phyloP scores from a whole-genome alignment of 176 grass and related monocot genomes.

The Phragmites australis region DNA sequence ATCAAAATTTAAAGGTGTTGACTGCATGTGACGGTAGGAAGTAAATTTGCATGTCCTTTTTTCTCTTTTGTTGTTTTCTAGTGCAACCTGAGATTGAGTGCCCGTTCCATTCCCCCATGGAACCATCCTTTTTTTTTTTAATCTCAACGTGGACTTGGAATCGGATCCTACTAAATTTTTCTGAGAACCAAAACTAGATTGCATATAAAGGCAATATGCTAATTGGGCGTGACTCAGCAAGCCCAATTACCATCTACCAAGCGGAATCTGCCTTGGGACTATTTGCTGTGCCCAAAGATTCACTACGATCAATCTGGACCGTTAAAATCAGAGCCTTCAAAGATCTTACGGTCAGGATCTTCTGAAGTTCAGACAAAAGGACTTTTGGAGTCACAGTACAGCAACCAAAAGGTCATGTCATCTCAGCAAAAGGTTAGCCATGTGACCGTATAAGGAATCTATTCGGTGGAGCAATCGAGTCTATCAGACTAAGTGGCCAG shows the following conservation, averaged over 20 bases:
- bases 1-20: too few species aligned
- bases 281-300: not conserved
- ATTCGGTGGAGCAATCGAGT: constrained; percentile 32
- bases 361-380: not conserved
- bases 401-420: constrained; percentile 21
- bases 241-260: not conserved
- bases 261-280: constrained; percentile 11
- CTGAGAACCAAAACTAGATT: constrained; percentile 16
- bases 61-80: constrained; percentile 18
- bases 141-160: constrained; percentile 45
- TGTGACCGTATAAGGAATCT: constrained; percentile 32
- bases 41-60: not conserved
- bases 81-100: constrained; percentile 36
- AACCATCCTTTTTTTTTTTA: constrained; percentile 41
- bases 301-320: not conserved
- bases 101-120: constrained; percentile 24
- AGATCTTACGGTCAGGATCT: not conserved
- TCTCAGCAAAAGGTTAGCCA: not conserved
- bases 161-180: constrained; percentile 46
- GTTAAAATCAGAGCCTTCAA: not conserved
- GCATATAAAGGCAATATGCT: constrained; percentile 37
- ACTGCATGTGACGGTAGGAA: too few species aligned
- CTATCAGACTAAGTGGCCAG: not conserved
- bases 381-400: not conserved
- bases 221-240: constrained; percentile 32